Evolutionary conservation across 768 basidiomycete genomes (phyloP).

Genomic region (Lentinula detonsa): DNA sequence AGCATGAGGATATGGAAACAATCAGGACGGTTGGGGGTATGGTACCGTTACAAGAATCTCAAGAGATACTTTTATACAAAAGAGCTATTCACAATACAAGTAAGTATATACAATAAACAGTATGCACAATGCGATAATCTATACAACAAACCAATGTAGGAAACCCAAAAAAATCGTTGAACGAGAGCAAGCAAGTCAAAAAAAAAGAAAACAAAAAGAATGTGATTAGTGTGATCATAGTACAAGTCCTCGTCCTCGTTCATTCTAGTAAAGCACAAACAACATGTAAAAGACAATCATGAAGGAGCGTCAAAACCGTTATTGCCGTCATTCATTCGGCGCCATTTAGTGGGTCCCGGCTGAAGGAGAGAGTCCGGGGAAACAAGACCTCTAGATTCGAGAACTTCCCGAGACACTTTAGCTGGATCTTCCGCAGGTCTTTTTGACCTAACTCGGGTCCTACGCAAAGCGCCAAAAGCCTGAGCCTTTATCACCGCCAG

Average conservation of each 20-base stretch:
- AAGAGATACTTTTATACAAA: slow-evolving; percentile 4
- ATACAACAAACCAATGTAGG: slow-evolving; percentile 4
- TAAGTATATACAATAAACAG: slow-evolving; percentile 5
- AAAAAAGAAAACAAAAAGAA: not conserved
- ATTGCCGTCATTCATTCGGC: slow-evolving; percentile 43
- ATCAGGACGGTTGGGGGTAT: not conserved
- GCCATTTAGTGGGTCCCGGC: slow-evolving; percentile 35
- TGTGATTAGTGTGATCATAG: not conserved
- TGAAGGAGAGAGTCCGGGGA: slow-evolving; percentile 14
- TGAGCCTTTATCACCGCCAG: slow-evolving; percentile 90
- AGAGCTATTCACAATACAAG: slow-evolving; percentile 7
- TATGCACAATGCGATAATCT: slow-evolving; percentile 2
- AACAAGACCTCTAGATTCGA: slow-evolving; percentile 72
- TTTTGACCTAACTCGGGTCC: slow-evolving; percentile 71
- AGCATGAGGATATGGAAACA: not conserved
- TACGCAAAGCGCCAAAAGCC: slow-evolving; percentile 78
- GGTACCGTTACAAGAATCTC: not conserved
- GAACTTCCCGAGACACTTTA: slow-evolving; percentile 74
- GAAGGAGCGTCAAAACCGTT: slow-evolving; percentile 38
- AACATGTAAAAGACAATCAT: slow-evolving; percentile 16
- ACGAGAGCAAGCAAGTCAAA: not conserved
- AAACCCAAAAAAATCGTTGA: slow-evolving; percentile 1
- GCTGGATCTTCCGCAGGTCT: slow-evolving; percentile 60
- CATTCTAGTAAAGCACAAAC: slow-evolving; percentile 10
- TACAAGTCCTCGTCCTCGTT: slow-evolving; percentile 2